Conservation (phyloP, 2,329 filamentous ascomycete species). For the Fusarium nurragi region DNA sequence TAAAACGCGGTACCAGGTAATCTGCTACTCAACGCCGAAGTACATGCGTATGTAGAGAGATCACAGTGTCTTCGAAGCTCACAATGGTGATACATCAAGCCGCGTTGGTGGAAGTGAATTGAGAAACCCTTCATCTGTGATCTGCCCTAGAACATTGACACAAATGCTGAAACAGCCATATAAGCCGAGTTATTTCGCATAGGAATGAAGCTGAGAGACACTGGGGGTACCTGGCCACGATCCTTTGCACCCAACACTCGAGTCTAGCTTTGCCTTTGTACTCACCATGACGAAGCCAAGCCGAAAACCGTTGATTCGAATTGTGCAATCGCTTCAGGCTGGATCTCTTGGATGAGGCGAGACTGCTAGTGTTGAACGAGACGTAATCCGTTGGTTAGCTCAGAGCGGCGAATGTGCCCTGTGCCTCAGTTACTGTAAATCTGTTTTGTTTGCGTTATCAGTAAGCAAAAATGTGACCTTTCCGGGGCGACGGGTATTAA, state of each 20-base stretch:
- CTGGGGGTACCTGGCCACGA: conserved; percentile 6
- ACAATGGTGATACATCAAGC: conserved; percentile 11
- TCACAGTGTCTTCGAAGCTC: neutral
- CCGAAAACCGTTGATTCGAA: conserved; percentile 28
- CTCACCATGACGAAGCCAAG: conserved; percentile 20
- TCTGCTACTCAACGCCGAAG: neutral
- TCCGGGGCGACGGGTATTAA: conserved; percentile 24
- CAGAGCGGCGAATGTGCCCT: neutral
- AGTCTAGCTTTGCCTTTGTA: conserved; percentile 2
- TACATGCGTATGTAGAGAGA: neutral
- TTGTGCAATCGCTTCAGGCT: conserved; percentile 10
- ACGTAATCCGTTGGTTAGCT: conserved; percentile 11
- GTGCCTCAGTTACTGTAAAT: conserved; percentile 7
- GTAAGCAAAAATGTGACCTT: conserved; percentile 24
- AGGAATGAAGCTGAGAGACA: conserved; percentile 12
- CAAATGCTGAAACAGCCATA: neutral
- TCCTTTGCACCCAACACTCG: conserved; percentile 4
- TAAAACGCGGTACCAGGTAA: neutral
- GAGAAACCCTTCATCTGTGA: conserved; percentile 5
- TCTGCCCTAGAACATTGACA: neutral
- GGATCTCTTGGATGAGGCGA: neutral
- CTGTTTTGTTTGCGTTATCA: conserved; percentile 24
- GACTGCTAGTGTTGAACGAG: conserved; percentile 7
- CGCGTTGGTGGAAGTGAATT: neutral
- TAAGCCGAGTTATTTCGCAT: neutral